These are phyloP conservation scores for Stachybotrys chartarum DNA, from an alignment of 2,329 filamentous ascomycete genomes.

Conservation along the genomic window DNA sequence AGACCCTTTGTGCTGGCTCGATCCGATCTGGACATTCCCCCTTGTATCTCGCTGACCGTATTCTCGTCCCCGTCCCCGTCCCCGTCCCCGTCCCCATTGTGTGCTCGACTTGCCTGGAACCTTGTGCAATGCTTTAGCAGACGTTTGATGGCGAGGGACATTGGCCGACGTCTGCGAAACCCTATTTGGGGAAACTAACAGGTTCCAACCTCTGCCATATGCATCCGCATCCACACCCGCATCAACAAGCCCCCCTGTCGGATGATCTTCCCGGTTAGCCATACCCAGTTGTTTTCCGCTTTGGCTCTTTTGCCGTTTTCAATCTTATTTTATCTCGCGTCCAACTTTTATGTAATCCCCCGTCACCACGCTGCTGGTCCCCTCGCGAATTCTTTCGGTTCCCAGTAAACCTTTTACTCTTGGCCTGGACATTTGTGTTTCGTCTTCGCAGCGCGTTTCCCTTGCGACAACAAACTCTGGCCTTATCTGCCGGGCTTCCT, in stretches of 20 bases:
- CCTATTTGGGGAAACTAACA: not conserved
- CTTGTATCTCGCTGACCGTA: not conserved
- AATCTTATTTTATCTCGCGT: not conserved
- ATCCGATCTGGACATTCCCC: not conserved
- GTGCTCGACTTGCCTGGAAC: slow-evolving; percentile 1
- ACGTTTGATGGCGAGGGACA: no score
- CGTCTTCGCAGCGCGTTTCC: no score
- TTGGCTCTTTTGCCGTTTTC: not conserved
- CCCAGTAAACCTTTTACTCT: no score
- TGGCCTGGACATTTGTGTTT: no score
- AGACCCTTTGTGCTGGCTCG: not conserved
- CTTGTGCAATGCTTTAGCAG: no score
- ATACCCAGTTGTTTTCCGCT: not conserved
- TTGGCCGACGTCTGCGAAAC: not conserved
- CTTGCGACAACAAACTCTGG: no score
- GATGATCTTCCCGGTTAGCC: not conserved
- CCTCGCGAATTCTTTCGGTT: no score
- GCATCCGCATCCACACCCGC: not conserved
- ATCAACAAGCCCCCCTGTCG: not conserved
- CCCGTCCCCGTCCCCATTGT: slow-evolving; percentile 5
- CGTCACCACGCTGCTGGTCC: no score
- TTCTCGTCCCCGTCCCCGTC: slow-evolving; percentile 1
- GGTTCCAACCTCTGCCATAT: not conserved
- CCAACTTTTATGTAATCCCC: no score
- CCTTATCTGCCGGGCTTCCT: no score